Conservation (phyloP, 495 filamentous ascomycete species). For the Pyrenula aspistea region DNA sequence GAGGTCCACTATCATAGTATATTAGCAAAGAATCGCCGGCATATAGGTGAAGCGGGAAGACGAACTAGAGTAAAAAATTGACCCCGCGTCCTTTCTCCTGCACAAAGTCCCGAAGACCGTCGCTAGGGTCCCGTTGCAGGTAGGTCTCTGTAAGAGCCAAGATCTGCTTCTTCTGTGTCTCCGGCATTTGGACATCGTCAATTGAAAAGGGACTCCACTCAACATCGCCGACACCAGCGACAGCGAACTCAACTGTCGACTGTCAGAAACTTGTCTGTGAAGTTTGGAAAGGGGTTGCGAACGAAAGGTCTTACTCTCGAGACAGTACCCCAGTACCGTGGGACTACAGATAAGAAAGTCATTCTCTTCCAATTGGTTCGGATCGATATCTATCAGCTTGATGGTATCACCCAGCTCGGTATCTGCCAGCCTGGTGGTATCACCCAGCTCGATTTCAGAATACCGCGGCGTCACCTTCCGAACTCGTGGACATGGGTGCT, state of each 20-base stretch:
- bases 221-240: conserved; percentile 19
- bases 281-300: conserved; percentile 2
- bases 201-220: conserved; percentile 14
- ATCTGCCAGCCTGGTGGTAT: conserved; percentile 1
- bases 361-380: conserved; percentile 10
- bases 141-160: conserved; percentile 14
- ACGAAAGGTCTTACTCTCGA: conserved; percentile 19
- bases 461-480: not conserved
- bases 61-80: conserved; percentile 11
- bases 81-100: conserved; percentile 14
- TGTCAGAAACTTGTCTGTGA: conserved; percentile 1
- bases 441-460: not conserved
- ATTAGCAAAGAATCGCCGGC: conserved; percentile 1
- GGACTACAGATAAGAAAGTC: conserved; percentile 16
- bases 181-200: conserved; percentile 10
- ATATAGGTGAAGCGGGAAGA: conserved; percentile 3
- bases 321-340: conserved; percentile 13
- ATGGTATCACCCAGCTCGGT: conserved; percentile 15
- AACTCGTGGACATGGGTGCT: conserved; percentile 13
- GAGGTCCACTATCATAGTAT: conserved; percentile 19
- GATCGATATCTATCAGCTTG: conserved; percentile 9
- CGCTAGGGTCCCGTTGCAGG: conserved; percentile 10
- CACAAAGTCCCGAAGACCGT: conserved; percentile 16
- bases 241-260: conserved; percentile 19
- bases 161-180: conserved; percentile 16